phyloP scores from a whole-genome alignment of 2,329 filamentous ascomycete species.

The Fusarium devonianum region DNA sequence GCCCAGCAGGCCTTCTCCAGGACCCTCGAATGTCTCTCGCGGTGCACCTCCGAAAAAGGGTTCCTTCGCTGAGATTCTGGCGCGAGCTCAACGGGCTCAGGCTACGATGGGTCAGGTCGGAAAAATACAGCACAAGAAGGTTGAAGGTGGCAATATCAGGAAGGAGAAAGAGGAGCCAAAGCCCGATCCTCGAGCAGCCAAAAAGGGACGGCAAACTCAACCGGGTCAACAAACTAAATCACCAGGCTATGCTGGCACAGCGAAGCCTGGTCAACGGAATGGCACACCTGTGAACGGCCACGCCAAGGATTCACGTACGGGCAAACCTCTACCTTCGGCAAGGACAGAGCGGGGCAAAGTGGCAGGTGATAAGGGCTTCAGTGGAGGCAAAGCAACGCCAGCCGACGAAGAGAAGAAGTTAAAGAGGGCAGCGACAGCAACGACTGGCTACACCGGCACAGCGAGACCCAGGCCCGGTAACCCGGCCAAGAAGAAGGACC shows the following conservation, averaged over 20 bases:
- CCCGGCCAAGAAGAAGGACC: constrained; percentile 44
- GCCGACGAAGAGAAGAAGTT: constrained; percentile 58
- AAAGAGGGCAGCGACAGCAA: constrained; percentile 68
- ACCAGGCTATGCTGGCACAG: constrained; percentile 45
- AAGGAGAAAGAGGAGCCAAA: constrained; percentile 57
- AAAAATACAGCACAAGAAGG: constrained; percentile 77
- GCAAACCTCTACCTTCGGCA: constrained; percentile 25
- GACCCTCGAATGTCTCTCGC: constrained; percentile 49
- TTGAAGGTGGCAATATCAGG: constrained; percentile 64
- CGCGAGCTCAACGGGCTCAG: constrained; percentile 72
- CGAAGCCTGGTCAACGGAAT: constrained; percentile 41
- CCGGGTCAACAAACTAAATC: constrained; percentile 26
- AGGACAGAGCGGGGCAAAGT: constrained; percentile 35
- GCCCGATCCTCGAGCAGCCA: constrained; percentile 32
- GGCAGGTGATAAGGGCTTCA: constrained; percentile 31
- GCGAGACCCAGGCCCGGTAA: constrained; percentile 62
- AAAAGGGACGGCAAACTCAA: constrained; percentile 30
- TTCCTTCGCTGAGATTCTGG: constrained; percentile 77
- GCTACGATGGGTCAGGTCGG: constrained; percentile 67
- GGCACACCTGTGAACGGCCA: constrained; percentile 37
- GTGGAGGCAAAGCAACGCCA: constrained; percentile 17
- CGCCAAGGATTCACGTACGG: constrained; percentile 32
- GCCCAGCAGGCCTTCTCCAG: constrained; percentile 36
- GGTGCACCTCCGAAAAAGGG: constrained; percentile 70
- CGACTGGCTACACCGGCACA: constrained; percentile 71